Evolutionary conservation across 805 yeast species (phyloP), one percentile per base, ranked within the genome.

Genomic region (Ogataea saltuana): DNA sequence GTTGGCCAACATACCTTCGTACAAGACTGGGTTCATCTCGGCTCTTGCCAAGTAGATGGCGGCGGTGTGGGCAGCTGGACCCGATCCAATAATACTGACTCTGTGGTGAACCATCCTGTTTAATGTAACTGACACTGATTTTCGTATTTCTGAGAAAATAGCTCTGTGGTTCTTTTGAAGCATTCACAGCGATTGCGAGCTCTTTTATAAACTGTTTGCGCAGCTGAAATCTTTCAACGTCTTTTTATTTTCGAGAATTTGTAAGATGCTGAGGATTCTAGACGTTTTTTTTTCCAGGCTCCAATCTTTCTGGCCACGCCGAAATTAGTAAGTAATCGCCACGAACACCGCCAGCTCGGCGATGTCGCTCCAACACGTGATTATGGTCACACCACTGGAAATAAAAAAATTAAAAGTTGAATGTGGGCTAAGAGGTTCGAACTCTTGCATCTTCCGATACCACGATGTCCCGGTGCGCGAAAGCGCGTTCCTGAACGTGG

Each of bases 61-160:
- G 39, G 99, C 99, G 33, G 99, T 93, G 76, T 93, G 97, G 43
- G 97, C 99, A 45, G 99, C 99, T 44, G 99, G 99, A 58, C 99
- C 99, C 42, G 97, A 90, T 33, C 99, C 98, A 49, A 88, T 82
- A 59, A 88, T 85, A 23, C 93, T 86, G 49, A 86, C 95, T 73
- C 75, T 80, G 71, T 87, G 80, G 67, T 86, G 95, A 59, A 78
- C 85, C 90, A 84, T 84, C 78, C 76, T 79, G 16, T 22, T 46
- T 20, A 18, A 50, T 28, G 30, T 41, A 17, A 41, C 25, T 21
- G 37, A 44, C 27, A 37, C 19, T 26, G 35, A 40, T n/a, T 38
- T 35, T 31, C 33, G 33, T 22, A 25, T 13, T 17, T 16, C 27
- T 27, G 21, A 27, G 19, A 20, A 25, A 13, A 21, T 7, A 17